Conservation (phyloP, 495 filamentous ascomycete genomes). For the Aeminium ludgeri region DNA sequence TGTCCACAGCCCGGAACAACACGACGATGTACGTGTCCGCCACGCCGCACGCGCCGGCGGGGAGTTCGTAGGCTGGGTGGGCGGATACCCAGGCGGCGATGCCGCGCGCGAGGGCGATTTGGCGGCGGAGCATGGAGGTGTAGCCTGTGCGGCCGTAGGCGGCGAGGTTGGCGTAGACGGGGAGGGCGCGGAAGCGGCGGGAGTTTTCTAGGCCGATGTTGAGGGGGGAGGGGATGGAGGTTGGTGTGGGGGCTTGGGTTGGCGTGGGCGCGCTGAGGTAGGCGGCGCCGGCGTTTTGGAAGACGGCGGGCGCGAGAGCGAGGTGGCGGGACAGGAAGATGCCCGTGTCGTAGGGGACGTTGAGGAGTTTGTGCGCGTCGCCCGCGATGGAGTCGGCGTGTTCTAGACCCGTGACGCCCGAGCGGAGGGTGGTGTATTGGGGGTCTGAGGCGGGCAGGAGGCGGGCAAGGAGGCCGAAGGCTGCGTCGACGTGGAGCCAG, state of each 20-base stretch:
- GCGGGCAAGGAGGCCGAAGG: constrained; percentile 74
- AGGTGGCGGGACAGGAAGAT: constrained; percentile 64
- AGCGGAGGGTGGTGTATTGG: constrained; percentile 42
- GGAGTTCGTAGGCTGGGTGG: constrained; percentile 43
- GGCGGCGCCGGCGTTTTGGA: constrained; percentile 70
- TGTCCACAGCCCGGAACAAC: constrained; percentile 60
- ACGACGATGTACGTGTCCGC: constrained; percentile 55
- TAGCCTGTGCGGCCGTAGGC: constrained; percentile 60
- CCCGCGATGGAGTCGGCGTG: constrained; percentile 72
- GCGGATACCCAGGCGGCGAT: constrained; percentile 46
- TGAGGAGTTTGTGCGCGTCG: constrained; percentile 84
- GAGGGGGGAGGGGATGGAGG: constrained; percentile 54
- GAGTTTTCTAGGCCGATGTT: constrained; percentile 89
- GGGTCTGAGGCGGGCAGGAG: constrained; percentile 28
- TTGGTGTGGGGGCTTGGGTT: constrained; percentile 12
- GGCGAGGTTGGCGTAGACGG: constrained; percentile 67
- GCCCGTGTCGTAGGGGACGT: constrained; percentile 87
- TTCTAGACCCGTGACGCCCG: constrained; percentile 50
- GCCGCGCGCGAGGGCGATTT: constrained; percentile 50
- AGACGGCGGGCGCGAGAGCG: constrained; percentile 41
- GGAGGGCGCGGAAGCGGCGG: constrained; percentile 72
- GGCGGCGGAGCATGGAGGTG: constrained; percentile 49
- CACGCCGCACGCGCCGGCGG: constrained; percentile 33
- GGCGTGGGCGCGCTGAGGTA: constrained; percentile 41
- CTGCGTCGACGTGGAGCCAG: constrained; percentile 88